Evolutionary conservation across 2,329 filamentous ascomycete genomes (phyloP).

Genomic region (Microsporum ferrugineum): DNA sequence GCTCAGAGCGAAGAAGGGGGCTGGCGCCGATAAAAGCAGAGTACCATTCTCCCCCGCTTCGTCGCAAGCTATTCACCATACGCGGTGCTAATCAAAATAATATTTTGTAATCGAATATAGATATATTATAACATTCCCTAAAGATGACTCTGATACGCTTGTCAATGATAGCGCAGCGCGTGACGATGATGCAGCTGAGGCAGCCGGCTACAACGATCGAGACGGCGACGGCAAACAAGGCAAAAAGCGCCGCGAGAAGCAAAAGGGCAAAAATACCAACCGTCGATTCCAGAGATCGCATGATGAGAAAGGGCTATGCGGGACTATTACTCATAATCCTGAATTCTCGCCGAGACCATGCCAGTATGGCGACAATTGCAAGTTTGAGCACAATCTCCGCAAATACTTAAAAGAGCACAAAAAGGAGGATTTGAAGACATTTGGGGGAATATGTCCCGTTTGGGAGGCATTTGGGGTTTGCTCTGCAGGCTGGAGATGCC

Average conservation of each 20-base stretch:
- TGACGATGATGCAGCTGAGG: slow-evolving; percentile 50
- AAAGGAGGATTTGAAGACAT: slow-evolving; percentile 63
- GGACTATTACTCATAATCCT: slow-evolving; percentile 55
- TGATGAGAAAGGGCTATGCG: slow-evolving; percentile 68
- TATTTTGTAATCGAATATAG: slow-evolving; percentile 14
- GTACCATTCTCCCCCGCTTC: slow-evolving; percentile 35
- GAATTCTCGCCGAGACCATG: slow-evolving; percentile 75
- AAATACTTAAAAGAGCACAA: slow-evolving; percentile 76
- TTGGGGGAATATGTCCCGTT: slow-evolving; percentile 69
- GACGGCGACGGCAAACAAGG: slow-evolving; percentile 27
- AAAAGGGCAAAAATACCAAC: slow-evolving; percentile 68
- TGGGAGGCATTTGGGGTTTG: slow-evolving; percentile 68
- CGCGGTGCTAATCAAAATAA: not conserved
- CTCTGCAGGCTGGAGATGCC: slow-evolving; percentile 82
- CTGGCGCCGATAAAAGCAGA: slow-evolving; percentile 63
- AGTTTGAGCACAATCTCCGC: slow-evolving; percentile 69
- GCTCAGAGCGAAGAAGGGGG: slow-evolving; percentile 39
- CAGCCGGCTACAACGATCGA: slow-evolving; percentile 37
- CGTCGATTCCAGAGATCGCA: slow-evolving; percentile 69
- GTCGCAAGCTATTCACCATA: not conserved
- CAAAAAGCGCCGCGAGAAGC: slow-evolving; percentile 37
- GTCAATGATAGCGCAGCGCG: slow-evolving; percentile 20
- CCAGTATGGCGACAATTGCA: slow-evolving; percentile 68
- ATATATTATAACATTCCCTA: slow-evolving; percentile 22
- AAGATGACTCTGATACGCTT: slow-evolving; percentile 19